Percentiles rank a stretch among this genome's conserved stretches.
Evolutionary conservation across 352 stramenopile species (phyloP).

Genomic region (Phytophthora uliginosa): DNA sequence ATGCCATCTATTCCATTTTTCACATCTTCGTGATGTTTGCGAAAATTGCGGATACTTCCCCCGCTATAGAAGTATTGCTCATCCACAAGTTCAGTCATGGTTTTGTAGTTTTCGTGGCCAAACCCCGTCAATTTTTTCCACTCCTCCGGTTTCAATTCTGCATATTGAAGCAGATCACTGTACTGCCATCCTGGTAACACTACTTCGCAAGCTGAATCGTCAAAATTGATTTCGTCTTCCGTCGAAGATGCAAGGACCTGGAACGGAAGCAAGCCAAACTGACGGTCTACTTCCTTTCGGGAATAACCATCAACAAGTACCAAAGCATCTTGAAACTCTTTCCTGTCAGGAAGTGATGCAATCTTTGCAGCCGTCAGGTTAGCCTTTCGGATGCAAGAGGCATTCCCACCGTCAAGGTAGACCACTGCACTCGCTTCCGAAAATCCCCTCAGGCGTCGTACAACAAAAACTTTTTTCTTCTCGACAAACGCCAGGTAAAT

Average conservation of each 20-base stretch:
- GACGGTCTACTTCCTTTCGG: slow-evolving; percentile 21
- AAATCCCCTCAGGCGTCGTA: slow-evolving; percentile 26
- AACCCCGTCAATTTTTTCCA: slow-evolving; percentile 32
- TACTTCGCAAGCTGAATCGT: slow-evolving; percentile 11
- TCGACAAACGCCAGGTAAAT: slow-evolving; percentile 36
- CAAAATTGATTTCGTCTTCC: slow-evolving; percentile 14
- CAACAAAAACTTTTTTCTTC: slow-evolving; percentile 32
- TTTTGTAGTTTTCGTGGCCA: slow-evolving; percentile 3
- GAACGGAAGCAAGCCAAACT: slow-evolving; percentile 21
- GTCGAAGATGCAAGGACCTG: slow-evolving; percentile 29
- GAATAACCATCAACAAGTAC: slow-evolving; percentile 37
- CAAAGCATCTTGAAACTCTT: slow-evolving; percentile 27
- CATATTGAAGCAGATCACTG: slow-evolving; percentile 28
- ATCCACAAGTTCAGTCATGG: slow-evolving; percentile 14
- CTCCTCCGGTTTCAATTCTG: slow-evolving; percentile 18
- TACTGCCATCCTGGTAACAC: slow-evolving; percentile 35
- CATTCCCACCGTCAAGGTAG: slow-evolving; percentile 26
- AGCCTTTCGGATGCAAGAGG: slow-evolving; percentile 20
- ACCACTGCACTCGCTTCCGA: slow-evolving; percentile 23
- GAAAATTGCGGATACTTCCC: slow-evolving; percentile 40
- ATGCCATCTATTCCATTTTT: slow-evolving; percentile 29
- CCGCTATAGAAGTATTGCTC: slow-evolving; percentile 42
- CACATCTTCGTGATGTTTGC: slow-evolving; percentile 17
- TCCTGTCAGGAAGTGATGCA: slow-evolving; percentile 24
- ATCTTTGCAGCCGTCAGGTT: slow-evolving; percentile 25